Evolutionary conservation across 2,329 filamentous ascomycete genomes (phyloP).

Genomic region (Phyllachora maydis): DNA sequence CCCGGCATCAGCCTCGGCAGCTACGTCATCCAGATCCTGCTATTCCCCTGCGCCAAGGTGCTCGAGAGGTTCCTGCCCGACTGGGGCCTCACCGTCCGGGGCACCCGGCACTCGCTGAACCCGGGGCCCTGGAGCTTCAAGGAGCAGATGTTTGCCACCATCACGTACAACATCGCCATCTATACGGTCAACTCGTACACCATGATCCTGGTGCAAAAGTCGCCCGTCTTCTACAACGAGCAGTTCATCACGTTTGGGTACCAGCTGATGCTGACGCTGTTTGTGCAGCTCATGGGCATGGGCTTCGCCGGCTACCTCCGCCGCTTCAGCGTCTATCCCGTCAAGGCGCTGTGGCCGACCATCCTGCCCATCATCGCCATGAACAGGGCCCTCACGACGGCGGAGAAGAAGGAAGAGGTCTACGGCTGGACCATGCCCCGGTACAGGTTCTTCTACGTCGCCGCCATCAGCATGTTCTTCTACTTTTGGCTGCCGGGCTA

Average conservation of each 20-base stretch:
- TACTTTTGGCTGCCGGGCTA: conserved; percentile 28
- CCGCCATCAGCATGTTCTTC: conserved; percentile 15
- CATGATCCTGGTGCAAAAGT: conserved; percentile 14
- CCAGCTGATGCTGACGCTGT: conserved; percentile 17
- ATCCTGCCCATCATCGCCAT: conserved; percentile 16
- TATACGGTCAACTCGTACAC: conserved; percentile 14
- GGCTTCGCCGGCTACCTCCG: conserved; percentile 18
- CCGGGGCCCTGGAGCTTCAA: conserved; percentile 20
- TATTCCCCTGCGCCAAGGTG: conserved; percentile 22
- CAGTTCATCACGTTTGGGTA: conserved; percentile 17
- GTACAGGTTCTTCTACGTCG: conserved; percentile 19
- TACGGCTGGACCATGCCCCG: conserved; percentile 22
- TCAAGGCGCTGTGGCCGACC: conserved; percentile 19
- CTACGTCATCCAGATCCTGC: conserved; percentile 20
- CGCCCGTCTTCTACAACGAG: conserved; percentile 18
- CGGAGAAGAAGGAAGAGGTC: conserved; percentile 14
- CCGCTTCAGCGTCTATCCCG: conserved; percentile 16
- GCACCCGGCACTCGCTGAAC: conserved; percentile 16
- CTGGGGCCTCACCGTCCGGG: conserved; percentile 19
- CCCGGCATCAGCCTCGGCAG: conserved; percentile 14
- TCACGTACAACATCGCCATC: conserved; percentile 16
- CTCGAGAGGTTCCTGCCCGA: conserved; percentile 21
- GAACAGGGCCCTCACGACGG: conserved; percentile 11
- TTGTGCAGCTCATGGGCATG: conserved; percentile 20
- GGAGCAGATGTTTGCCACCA: conserved; percentile 20